Evolutionary conservation across 306 rosid species (phyloP).

Genomic region (Begonia peltatifolia): DNA sequence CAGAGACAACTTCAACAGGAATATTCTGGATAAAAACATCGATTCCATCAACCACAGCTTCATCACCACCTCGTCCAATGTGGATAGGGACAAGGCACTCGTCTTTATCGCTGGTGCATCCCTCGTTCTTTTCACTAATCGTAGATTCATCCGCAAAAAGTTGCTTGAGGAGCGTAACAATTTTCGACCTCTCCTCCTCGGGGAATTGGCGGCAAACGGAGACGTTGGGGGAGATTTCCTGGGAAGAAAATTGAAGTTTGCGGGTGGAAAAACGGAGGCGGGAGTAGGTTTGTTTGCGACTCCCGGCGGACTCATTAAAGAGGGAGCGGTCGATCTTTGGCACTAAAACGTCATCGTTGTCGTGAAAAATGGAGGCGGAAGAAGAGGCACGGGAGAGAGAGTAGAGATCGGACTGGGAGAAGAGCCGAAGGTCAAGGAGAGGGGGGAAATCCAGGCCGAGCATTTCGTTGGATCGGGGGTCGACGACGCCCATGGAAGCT

Average conservation of each 20-base stretch:
- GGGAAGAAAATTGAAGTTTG: slow-evolving; percentile 17
- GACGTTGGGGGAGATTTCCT: slow-evolving; percentile 11
- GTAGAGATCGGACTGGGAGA: slow-evolving; percentile 62
- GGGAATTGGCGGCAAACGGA: slow-evolving; percentile 14
- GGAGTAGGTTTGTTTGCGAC: slow-evolving; percentile 82
- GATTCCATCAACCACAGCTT: slow-evolving; percentile 6
- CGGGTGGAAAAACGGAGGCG: slow-evolving; percentile 70
- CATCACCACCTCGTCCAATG: slow-evolving; percentile 13
- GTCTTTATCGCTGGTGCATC: background rate
- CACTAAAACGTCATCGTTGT: slow-evolving; percentile 30
- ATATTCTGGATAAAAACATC: slow-evolving; percentile 1
- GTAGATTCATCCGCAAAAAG: slow-evolving; percentile 42
- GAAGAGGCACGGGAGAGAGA: slow-evolving; percentile 39
- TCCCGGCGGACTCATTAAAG: slow-evolving; percentile 88
- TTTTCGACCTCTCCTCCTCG: slow-evolving; percentile 30
- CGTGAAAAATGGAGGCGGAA: slow-evolving; percentile 10
- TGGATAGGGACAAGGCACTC: slow-evolving; percentile 21
- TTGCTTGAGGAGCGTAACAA: slow-evolving; percentile 27
- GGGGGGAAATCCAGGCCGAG: slow-evolving; percentile 28
- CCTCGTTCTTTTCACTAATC: slow-evolving; percentile 1
- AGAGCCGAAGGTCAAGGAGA: slow-evolving; percentile 46
- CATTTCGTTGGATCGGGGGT: slow-evolving; percentile 12
- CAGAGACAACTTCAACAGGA: background rate
- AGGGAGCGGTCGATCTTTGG: slow-evolving; percentile 86
- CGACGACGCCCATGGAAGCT: slow-evolving; percentile 29